Evolutionary conservation across 176 grass and related monocot species (phyloP).

Genomic region (Juncus effusus): DNA sequence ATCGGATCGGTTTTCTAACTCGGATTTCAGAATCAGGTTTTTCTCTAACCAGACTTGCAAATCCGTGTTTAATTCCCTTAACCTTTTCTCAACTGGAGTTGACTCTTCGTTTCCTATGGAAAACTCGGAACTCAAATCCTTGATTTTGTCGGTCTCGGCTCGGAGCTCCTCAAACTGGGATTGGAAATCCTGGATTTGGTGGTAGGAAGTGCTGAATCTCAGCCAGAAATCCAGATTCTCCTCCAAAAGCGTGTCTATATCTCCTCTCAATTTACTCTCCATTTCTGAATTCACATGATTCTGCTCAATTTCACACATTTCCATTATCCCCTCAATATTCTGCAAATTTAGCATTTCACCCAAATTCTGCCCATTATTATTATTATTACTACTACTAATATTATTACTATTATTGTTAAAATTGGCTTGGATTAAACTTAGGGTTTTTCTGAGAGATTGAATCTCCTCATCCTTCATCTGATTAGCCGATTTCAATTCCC

Average conservation of each 20-base stretch:
- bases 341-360: not conserved
- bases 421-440: conserved; percentile 16
- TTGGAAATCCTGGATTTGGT: conserved; percentile 70
- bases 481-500: conserved; percentile 33
- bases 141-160: conserved; percentile 29
- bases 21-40: conserved; percentile 55
- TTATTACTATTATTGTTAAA: conserved; percentile 15
- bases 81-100: conserved; percentile 35
- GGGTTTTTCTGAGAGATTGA: conserved; percentile 39
- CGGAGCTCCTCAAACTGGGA: conserved; percentile 37
- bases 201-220: conserved; percentile 73
- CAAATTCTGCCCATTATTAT: not conserved
- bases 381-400: conserved; percentile 10
- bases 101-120: conserved; percentile 9
- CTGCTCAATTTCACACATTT: conserved; percentile 28
- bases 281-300: conserved; percentile 29
- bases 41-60: conserved; percentile 92
- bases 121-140: conserved; percentile 8
- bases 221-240: conserved; percentile 96
- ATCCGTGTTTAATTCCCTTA: conserved; percentile 76
- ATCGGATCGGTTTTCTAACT: conserved; percentile 55
- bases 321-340: conserved; percentile 32
- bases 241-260: conserved; percentile 71
- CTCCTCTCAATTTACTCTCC: conserved; percentile 64
- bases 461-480: conserved; percentile 53